phyloP scores from a whole-genome alignment of 345 rosid genomes.

The Anastatica hierochuntica region DNA sequence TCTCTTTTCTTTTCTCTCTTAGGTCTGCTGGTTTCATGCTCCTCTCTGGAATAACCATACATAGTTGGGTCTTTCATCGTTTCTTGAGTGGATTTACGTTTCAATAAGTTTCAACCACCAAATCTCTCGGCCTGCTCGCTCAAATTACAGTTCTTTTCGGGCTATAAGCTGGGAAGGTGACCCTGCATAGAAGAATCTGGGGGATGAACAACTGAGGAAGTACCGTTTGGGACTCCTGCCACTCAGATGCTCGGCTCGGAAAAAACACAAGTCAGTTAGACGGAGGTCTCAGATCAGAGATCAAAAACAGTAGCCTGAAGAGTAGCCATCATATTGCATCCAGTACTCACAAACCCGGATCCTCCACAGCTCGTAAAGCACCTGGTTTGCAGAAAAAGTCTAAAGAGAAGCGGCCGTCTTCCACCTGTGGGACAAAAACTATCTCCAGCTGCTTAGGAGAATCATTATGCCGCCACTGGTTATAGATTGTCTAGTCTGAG shows the following conservation, averaged over 20 bases:
- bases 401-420: conserved; percentile 43
- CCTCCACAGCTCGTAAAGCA: conserved; percentile 45
- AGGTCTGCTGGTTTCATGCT: conserved; percentile 96
- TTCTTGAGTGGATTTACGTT: conserved; percentile 86
- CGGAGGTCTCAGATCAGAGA: conserved; percentile 52
- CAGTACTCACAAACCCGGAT: conserved; percentile 26
- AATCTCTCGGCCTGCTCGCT: conserved; percentile 85
- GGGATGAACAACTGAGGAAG: conserved; percentile 87
- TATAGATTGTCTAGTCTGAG: conserved; percentile 39
- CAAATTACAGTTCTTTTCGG: conserved; percentile 88
- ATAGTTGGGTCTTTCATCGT: conserved; percentile 88
- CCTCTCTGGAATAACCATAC: conserved; percentile 83
- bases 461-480: conserved; percentile 34
- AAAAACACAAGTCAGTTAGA: conserved; percentile 47
- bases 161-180: conserved; percentile 95
- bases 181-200: conserved; percentile 92
- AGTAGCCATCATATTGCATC: conserved; percentile 35
- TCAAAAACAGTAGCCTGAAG: conserved; percentile 47
- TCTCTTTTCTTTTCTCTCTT: not conserved
- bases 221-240: conserved; percentile 76
- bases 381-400: conserved; percentile 40
- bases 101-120: conserved; percentile 79
- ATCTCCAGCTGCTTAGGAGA: conserved; percentile 29
- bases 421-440: conserved; percentile 48
- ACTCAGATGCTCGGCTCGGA: conserved; percentile 59